Conservation (phyloP, 331 rosid species). For the Rosa hybrid region DNA sequence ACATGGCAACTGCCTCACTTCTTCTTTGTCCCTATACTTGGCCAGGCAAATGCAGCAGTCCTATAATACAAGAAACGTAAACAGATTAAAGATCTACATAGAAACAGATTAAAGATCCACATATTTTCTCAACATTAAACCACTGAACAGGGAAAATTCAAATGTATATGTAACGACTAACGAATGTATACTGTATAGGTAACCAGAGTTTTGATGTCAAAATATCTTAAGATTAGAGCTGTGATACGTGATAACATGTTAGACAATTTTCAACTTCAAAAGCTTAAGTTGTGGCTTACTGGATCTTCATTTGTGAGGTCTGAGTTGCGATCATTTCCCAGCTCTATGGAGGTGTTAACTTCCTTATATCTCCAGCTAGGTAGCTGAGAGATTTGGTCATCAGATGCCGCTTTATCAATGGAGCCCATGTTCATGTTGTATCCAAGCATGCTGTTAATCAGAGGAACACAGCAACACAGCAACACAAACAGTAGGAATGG, state of each 20-base stretch:
- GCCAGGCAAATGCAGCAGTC: constrained; percentile 95
- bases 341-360: constrained; percentile 37
- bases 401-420: constrained; percentile 72
- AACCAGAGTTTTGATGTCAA: neutral
- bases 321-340: constrained; percentile 36
- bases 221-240: too few relatives aligned
- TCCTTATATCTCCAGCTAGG: constrained; percentile 75
- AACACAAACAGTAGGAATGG: constrained; percentile 87
- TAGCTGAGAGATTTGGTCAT: constrained; percentile 79
- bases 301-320: constrained; percentile 53
- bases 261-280: neutral
- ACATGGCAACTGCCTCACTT: constrained; percentile 83
- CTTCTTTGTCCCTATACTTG: constrained; percentile 75
- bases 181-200: neutral
- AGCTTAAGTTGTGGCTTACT: constrained; percentile 48
- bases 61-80: constrained; percentile 39
- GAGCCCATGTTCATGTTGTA: constrained; percentile 92
- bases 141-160: neutral
- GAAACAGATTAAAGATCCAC: constrained; percentile 5
- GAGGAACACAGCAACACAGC: constrained; percentile 88
- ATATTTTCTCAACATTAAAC: neutral
- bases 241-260: neutral
- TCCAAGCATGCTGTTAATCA: constrained; percentile 69
- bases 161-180: neutral
- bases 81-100: constrained; percentile 5